These are phyloP conservation scores for Alternaria longipes DNA, from an alignment of 2,329 filamentous ascomycete genomes.

Conservation along the genomic window DNA sequence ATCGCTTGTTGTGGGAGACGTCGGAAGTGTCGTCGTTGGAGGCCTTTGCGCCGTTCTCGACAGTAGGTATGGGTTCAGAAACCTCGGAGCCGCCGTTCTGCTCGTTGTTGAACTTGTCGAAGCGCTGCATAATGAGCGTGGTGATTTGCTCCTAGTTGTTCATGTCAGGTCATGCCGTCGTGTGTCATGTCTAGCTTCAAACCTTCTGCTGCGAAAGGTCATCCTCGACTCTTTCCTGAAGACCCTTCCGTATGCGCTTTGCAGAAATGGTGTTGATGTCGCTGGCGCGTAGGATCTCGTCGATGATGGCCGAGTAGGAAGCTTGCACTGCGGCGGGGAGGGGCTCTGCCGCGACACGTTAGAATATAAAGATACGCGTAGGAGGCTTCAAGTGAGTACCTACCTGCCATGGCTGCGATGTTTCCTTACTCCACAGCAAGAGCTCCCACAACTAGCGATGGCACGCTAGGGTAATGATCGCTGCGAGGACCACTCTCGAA, in stretches of 20 bases:
- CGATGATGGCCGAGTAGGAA: constrained; percentile 67
- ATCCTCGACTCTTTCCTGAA: constrained; percentile 68
- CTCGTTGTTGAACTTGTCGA: constrained; percentile 58
- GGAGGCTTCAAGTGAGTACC: constrained; percentile 14
- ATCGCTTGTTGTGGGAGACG: constrained; percentile 53
- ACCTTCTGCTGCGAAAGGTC: constrained; percentile 72
- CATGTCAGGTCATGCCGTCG: constrained; percentile 22
- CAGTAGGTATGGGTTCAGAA: constrained; percentile 51
- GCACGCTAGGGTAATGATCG: constrained; percentile 6
- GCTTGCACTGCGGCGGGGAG: constrained; percentile 60
- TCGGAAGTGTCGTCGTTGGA: constrained; percentile 36
- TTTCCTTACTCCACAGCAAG: constrained; percentile 7
- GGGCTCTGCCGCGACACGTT: constrained; percentile 30
- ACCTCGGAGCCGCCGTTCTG: constrained; percentile 45
- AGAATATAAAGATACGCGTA: constrained; percentile 19
- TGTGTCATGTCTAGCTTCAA: constrained; percentile 15
- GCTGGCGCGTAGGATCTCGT: constrained; percentile 67
- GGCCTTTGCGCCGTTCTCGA: constrained; percentile 44
- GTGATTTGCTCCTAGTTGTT: constrained; percentile 55
- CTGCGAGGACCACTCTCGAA: not conserved
- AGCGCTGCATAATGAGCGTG: constrained; percentile 59
- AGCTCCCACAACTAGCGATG: constrained; percentile 1
- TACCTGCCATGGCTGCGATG: constrained; percentile 44
- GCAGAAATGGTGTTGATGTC: constrained; percentile 72
- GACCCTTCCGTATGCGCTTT: constrained; percentile 70